Evolutionary conservation across 805 yeast genomes (phyloP), one percentile per base, ranked within the genome.

Genomic region (Pichia nanzhaoensis): DNA sequence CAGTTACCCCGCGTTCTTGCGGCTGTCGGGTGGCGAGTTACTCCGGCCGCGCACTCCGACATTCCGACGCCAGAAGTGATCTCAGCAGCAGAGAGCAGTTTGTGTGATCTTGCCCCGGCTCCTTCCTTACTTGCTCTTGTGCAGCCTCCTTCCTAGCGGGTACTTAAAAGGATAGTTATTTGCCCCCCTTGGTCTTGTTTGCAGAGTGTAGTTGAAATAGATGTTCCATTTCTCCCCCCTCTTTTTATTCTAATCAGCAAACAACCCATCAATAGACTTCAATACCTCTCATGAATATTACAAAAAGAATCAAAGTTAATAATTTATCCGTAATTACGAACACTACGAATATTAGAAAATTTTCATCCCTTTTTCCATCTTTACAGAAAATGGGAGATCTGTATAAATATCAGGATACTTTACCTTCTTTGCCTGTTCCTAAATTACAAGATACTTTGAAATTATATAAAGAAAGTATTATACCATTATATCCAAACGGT

Each of bases 341-440:
- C 28, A 37, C 34, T 7, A 12, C 47, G 5, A 17, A 18, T 21
- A 41, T 31, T 9, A 35, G 37, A 28, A 39, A 32, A n/a, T n/a
- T n/a, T 16, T 18, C 17, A 28, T 14, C 34, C 18, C 30, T 10
- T 7, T 7, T 10, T 24, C 28, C 9, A 24, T 6, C 28, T 10
- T 24, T 24, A 24, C 28, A 16, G 33, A 17, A 17, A 12, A 77
- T 77, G 55, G 95, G 93, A 33, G 77, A 75, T 48, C 79, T 91
- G 49, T 86, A 69, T 67, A 75, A 80, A 52, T 78, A 71, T 67
- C 96, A 90, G 63, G 70, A 74, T 34, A 67, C 78, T 38, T 74
- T 91, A 44, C 97, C 97, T 6, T 72, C 78, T 41, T 74, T 91
- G 53, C 97, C 97, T 0, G 95, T 91, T 6, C 99, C 99, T 2